These are phyloP conservation scores for Ogataea paraovalis DNA, from an alignment of 805 yeast genomes.

Conservation along the genomic window DNA sequence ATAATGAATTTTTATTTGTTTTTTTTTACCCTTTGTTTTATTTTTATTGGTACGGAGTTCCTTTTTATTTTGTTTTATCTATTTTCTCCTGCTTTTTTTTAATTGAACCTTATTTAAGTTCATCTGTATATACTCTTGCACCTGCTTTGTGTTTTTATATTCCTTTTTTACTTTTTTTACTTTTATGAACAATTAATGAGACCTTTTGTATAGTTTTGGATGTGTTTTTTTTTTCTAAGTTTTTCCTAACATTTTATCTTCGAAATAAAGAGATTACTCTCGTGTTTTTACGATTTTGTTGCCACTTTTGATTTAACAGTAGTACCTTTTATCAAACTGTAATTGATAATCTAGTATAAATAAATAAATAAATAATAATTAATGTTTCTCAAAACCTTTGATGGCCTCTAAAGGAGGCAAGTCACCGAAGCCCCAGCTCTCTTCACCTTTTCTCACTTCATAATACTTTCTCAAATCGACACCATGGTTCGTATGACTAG, in stretches of 20 bases:
- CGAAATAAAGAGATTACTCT: too few relatives aligned
- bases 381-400: constrained; percentile 24
- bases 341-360: constrained; percentile 2
- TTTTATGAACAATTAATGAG: neutral
- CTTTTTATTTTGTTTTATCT: too few relatives aligned
- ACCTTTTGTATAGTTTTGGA: neutral
- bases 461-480: constrained; percentile 60
- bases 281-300: too few relatives aligned
- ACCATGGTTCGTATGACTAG: constrained; percentile 79
- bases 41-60: too few relatives aligned
- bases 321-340: neutral
- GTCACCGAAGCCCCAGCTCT: constrained; percentile 44
- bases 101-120: too few relatives aligned
- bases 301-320: neutral
- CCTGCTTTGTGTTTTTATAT: neutral
- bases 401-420: constrained; percentile 51
- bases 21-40: neutral
- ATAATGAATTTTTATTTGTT: neutral
- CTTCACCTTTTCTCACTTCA: constrained; percentile 56
- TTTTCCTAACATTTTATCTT: neutral
- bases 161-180: neutral
- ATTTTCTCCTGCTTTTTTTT: too few relatives aligned
- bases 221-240: neutral
- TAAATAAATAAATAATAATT: constrained; percentile 11
- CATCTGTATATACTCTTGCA: too few relatives aligned